Evolutionary conservation across 768 basidiomycete species (phyloP).

Genomic region (Suillus paluster): DNA sequence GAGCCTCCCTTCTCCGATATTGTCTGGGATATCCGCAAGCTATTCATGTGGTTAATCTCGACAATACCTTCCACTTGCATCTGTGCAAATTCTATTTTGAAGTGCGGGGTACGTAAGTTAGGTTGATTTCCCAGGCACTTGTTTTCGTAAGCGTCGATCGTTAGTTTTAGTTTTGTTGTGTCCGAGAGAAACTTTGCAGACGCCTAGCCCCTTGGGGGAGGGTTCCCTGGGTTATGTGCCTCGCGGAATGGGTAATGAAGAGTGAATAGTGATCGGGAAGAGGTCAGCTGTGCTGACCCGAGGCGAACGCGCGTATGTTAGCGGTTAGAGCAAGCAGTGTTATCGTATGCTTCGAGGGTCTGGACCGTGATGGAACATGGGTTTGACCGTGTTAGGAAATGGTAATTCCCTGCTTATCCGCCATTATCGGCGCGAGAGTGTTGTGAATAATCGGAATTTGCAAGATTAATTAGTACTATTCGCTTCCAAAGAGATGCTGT

Average conservation of each 20-base stretch:
- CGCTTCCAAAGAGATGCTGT: background rate
- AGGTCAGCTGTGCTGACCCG: background rate
- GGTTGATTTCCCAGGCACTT: conserved; percentile 10
- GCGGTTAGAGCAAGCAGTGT: background rate
- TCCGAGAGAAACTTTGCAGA: conserved; percentile 3
- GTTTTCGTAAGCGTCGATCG: conserved; percentile 13
- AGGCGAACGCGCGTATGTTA: background rate
- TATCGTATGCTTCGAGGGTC: background rate
- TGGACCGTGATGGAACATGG: background rate
- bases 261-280: conserved; percentile 1
- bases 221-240: conserved; percentile 8
- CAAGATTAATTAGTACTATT: conserved; percentile 5
- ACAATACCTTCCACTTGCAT: background rate
- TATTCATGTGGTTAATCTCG: background rate
- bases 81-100: background rate
- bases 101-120: conserved; percentile 6
- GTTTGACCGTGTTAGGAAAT: background rate
- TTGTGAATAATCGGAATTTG: too few species aligned
- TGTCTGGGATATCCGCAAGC: background rate
- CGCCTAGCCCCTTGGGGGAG: background rate
- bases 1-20: background rate
- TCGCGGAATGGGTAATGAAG: conserved; percentile 6
- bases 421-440: background rate
- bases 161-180: too few species aligned
- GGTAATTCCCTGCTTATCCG: conserved; percentile 2